Conservation (phyloP, 345 rosid genomes). For the Eucalyptus tenuipes region DNA sequence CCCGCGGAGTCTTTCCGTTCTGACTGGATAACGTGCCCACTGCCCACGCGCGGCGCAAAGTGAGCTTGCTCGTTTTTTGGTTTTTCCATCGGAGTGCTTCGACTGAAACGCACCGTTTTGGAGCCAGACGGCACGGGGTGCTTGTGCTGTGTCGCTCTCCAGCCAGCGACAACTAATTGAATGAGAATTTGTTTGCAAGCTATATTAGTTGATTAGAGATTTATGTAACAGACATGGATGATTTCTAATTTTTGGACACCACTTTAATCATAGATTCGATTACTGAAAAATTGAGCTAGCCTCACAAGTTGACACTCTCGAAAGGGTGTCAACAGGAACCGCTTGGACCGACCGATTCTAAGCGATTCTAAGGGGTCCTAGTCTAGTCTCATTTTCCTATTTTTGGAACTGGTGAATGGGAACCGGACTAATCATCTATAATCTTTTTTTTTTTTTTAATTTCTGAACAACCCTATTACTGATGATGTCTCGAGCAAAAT, state of each 20-base stretch:
- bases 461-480: accelerated
- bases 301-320: background rate
- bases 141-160: background rate
- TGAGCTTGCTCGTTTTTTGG: background rate
- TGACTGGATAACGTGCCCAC: background rate
- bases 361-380: too few species aligned
- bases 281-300: background rate
- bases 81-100: background rate
- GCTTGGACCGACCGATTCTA: accelerated
- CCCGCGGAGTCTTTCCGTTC: background rate
- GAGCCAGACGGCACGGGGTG: too few species aligned
- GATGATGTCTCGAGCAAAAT: too few species aligned
- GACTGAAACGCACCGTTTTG: background rate
- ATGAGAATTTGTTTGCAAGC: background rate
- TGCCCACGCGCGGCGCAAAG: background rate
- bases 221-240: background rate
- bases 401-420: too few species aligned
- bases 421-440: accelerated
- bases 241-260: background rate
- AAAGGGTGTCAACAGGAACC: accelerated
- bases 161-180: background rate
- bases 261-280: background rate
- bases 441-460: too few species aligned
- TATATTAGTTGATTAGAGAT: background rate
- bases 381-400: too few species aligned